Evolutionary conservation across 2,329 filamentous ascomycete genomes (phyloP).

Genomic region (Fusarium luffae): DNA sequence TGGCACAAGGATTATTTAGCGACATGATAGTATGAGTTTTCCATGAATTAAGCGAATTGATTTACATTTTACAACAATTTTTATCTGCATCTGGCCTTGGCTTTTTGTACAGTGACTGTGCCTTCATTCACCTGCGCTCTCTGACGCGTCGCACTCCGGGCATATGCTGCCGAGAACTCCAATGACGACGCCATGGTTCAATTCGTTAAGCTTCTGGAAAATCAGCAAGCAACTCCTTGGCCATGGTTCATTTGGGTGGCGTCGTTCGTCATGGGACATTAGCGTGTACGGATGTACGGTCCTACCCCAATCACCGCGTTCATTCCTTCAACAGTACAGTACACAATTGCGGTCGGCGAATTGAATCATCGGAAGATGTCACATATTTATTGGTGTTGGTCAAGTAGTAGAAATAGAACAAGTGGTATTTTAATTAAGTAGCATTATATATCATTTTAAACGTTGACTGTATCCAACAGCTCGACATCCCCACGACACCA

Average conservation of each 20-base stretch:
- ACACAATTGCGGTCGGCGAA: too few species aligned
- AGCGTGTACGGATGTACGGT: neutral
- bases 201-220: neutral
- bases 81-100: neutral
- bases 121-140: neutral
- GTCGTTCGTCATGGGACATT: neutral
- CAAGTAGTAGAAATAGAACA: fast-evolving
- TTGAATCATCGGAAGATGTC: too few species aligned
- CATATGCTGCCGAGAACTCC: neutral
- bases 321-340: neutral
- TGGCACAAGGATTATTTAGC: neutral
- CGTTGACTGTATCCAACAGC: too few species aligned
- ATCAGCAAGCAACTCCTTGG: neutral
- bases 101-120: neutral
- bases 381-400: fast-evolving
- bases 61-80: neutral
- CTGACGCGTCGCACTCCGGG: too few species aligned
- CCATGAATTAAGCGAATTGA: neutral
- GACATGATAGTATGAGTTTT: neutral
- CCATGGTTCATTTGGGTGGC: too few species aligned
- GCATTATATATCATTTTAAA: neutral
- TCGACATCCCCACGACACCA: neutral
- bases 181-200: neutral
- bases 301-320: neutral
- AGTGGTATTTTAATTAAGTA: neutral